A percentile compares a stretch with the other conserved stretches of the same genome.
Evolutionary conservation across 2,329 filamentous ascomycete species (phyloP).

Genomic region (Fusarium sp.): DNA sequence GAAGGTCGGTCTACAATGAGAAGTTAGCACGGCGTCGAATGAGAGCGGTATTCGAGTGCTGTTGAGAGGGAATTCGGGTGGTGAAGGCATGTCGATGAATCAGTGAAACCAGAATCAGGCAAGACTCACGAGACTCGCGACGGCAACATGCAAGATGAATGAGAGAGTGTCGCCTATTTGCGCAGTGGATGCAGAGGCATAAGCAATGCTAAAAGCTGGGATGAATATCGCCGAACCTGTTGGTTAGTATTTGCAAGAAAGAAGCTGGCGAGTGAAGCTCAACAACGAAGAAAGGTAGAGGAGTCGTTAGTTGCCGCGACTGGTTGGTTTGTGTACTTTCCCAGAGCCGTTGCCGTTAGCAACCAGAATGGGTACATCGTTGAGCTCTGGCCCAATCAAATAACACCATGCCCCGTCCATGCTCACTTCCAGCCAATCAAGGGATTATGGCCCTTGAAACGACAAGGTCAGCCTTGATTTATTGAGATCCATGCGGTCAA

Average conservation of each 20-base stretch:
- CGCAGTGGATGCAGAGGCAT: constrained; percentile 37
- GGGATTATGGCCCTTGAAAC: background rate
- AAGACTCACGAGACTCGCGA: constrained; percentile 49
- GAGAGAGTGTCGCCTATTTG: constrained; percentile 32
- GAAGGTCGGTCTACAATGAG: constrained; percentile 25
- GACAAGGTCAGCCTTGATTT: constrained; percentile 1
- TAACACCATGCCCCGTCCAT: constrained; percentile 10
- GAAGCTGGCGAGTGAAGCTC: constrained; percentile 37
- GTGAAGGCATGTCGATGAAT: constrained; percentile 22
- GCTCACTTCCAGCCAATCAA: constrained; percentile 19
- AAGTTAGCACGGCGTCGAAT: constrained; percentile 18
- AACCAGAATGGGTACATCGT: constrained; percentile 35
- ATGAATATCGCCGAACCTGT: constrained; percentile 28
- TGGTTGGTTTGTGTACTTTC: constrained; percentile 56
- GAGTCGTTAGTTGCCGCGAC: constrained; percentile 36
- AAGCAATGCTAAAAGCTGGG: constrained; percentile 49
- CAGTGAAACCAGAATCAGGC: constrained; percentile 1
- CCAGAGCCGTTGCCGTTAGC: constrained; percentile 52
- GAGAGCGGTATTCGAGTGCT: background rate
- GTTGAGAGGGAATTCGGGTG: background rate
- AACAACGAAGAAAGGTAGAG: constrained; percentile 30
- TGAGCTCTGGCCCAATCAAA: constrained; percentile 27
- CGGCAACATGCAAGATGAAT: constrained; percentile 49
- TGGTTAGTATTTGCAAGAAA: constrained; percentile 46
- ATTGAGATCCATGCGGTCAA: constrained; percentile 13